These are phyloP conservation scores for Candida tunisiensis DNA, from an alignment of 1,139 yeast genomes.

Conservation along the genomic window DNA sequence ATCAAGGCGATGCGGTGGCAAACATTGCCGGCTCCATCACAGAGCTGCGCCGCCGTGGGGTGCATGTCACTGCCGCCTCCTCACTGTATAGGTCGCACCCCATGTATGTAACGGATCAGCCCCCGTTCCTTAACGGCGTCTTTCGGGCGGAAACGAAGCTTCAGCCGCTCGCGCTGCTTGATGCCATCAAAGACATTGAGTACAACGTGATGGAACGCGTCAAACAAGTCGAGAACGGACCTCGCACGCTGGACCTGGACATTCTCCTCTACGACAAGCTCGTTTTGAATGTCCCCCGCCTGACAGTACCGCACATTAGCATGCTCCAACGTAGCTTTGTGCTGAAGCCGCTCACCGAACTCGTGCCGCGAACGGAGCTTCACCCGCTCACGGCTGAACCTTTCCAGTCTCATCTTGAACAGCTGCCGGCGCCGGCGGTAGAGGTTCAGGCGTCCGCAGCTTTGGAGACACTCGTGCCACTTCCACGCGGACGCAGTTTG, in stretches of 20 bases:
- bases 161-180: conserved; percentile 47
- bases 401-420: conserved; percentile 46
- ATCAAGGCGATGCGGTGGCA: conserved; percentile 51
- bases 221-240: conserved; percentile 77
- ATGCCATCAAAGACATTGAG: conserved; percentile 56
- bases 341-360: conserved; percentile 71
- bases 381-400: conserved; percentile 86
- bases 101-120: conserved; percentile 76
- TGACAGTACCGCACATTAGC: conserved; percentile 71
- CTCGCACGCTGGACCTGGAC: conserved; percentile 80
- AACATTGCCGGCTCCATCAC: conserved; percentile 45
- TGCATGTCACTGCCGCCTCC: conserved; percentile 45
- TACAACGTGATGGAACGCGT: conserved; percentile 53
- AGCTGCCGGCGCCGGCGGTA: conserved; percentile 28
- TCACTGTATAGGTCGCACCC: conserved; percentile 80
- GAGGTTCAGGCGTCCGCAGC: conserved; percentile 13
- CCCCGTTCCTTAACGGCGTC: conserved; percentile 74
- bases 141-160: conserved; percentile 39
- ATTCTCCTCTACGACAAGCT: conserved; percentile 55
- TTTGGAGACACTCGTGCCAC: conserved; percentile 17
- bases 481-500: conserved; percentile 5
- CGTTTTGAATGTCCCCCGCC: conserved; percentile 34
- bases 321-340: conserved; percentile 89
- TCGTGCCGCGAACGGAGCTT: conserved; percentile 40
- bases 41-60: conserved; percentile 26